phyloP scores from a whole-genome alignment of 371 early-diverging fungal genomes.

The Saksenaea oblongispora region DNA sequence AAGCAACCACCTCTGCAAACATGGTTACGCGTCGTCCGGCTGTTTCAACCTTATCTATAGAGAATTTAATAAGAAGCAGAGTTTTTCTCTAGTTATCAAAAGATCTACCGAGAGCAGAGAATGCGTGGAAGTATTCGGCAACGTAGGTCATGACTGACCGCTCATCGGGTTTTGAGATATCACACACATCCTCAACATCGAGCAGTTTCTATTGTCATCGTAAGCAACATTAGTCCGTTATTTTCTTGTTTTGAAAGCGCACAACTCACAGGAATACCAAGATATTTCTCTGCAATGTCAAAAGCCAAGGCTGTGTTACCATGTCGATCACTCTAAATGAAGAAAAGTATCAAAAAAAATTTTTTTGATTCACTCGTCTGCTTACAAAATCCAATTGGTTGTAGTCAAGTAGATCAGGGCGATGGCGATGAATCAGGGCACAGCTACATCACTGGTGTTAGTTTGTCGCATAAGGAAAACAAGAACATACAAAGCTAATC shows the following conservation, averaged over 20 bases:
- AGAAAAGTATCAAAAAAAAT: neutral
- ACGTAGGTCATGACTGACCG: conserved; percentile 98
- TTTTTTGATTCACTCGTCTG: neutral
- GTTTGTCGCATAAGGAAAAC: neutral
- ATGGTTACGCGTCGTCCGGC: conserved; percentile 92
- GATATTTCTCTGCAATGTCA: conserved; percentile 86
- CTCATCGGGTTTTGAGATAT: conserved; percentile 95
- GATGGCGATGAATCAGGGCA: conserved; percentile 96
- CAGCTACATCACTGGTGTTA: conserved; percentile 52
- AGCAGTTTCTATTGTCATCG: conserved; percentile 62
- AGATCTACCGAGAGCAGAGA: conserved; percentile 73
- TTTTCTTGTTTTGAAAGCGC: neutral
- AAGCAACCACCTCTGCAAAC: conserved; percentile 85
- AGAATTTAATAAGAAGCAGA: neutral
- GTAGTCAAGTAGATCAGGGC: conserved; percentile 94
- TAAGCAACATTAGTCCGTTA: neutral
- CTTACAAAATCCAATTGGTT: conserved; percentile 73
- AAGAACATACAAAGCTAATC: conserved; percentile 83
- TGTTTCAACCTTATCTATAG: conserved; percentile 75
- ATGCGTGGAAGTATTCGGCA: conserved; percentile 98
- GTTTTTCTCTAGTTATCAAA: neutral
- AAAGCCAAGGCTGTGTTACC: conserved; percentile 95
- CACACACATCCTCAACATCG: conserved; percentile 96
- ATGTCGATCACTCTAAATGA: conserved; percentile 63
- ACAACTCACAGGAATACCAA: conserved; percentile 81